Percentiles rank a stretch among this genome's conserved stretches.
Evolutionary conservation across 2,329 filamentous ascomycete species (phyloP).

Genomic region (Epichloe aotearoae): DNA sequence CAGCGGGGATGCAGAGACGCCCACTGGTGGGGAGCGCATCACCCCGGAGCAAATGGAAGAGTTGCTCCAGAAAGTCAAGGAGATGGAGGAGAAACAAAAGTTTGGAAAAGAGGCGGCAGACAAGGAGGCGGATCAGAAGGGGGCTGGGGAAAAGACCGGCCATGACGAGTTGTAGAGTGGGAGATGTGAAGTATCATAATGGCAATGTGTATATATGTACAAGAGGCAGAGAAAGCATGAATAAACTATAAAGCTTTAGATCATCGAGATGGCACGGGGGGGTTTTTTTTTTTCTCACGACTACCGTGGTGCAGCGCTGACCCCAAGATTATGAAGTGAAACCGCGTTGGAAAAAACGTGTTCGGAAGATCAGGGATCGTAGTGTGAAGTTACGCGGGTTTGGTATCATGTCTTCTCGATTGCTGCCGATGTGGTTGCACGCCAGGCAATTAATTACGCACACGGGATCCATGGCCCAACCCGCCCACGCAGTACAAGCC

Average conservation of each 20-base stretch:
- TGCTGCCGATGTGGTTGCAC: too few species aligned
- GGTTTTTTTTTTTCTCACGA: neutral
- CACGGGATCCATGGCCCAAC: too few species aligned
- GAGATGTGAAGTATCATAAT: neutral
- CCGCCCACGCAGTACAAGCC: neutral
- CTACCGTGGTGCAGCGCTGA: too few species aligned
- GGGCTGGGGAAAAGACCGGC: conserved; percentile 9
- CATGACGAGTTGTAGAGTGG: conserved; percentile 24
- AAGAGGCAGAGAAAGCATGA: conserved; percentile 1
- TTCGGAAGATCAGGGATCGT: too few species aligned
- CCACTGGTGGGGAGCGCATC: conserved; percentile 27
- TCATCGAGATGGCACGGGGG: too few species aligned
- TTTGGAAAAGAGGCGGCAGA: conserved; percentile 14
- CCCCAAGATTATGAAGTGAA: too few species aligned
- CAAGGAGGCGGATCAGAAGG: conserved; percentile 8
- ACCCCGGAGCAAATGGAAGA: conserved; percentile 26
- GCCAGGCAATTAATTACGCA: too few species aligned
- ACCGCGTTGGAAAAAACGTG: too few species aligned
- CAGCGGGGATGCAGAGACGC: conserved; percentile 22
- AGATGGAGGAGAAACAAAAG: conserved; percentile 16
- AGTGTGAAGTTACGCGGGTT: too few species aligned
- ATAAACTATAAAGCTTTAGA: conserved; percentile 1
- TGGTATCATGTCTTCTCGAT: too few species aligned
- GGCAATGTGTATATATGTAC: conserved; percentile 1
- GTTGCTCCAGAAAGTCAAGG: conserved; percentile 26